These are phyloP conservation scores for Verticillium klebahnii DNA, from an alignment of 2,329 filamentous ascomycete genomes.

Conservation along the genomic window DNA sequence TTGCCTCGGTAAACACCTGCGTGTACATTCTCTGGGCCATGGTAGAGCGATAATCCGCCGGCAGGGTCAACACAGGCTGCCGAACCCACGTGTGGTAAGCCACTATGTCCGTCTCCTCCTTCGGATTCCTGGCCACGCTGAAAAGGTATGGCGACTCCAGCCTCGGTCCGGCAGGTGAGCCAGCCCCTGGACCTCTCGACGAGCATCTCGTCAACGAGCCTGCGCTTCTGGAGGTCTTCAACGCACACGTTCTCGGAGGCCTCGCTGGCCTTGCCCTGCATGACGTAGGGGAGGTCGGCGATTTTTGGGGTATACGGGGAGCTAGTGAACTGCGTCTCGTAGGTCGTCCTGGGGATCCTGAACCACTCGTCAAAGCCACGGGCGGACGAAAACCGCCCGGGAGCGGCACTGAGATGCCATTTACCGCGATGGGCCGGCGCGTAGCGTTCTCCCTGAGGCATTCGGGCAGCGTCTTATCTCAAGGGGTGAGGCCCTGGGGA, in stretches of 20 bases:
- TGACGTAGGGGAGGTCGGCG: constrained; percentile 27
- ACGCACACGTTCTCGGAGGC: constrained; percentile 23
- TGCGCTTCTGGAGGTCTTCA: constrained; percentile 24
- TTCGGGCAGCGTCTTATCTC: constrained; percentile 26
- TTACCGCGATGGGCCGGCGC: constrained; percentile 27
- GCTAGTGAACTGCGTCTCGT: constrained; percentile 29
- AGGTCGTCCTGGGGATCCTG: constrained; percentile 29
- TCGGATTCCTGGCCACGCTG: constrained; percentile 23
- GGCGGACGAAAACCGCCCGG: constrained; percentile 27
- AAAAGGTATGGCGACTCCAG: constrained; percentile 27
- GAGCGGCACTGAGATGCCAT: constrained; percentile 29
- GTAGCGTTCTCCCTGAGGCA: constrained; percentile 21
- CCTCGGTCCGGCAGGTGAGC: constrained; percentile 19
- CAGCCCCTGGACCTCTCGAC: constrained; percentile 25
- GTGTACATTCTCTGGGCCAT: constrained; percentile 21
- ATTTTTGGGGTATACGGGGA: constrained; percentile 24
- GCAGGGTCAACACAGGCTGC: constrained; percentile 20
- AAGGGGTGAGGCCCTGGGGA: constrained; percentile 26
- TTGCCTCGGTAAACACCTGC: constrained; percentile 13
- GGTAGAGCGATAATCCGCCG: constrained; percentile 20
- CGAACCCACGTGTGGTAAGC: constrained; percentile 26
- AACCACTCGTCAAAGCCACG: constrained; percentile 32
- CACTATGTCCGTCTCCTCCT: constrained; percentile 26
- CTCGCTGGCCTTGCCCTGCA: constrained; percentile 20
- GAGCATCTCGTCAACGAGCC: constrained; percentile 25